phyloP scores from a whole-genome alignment of 768 basidiomycete species.

The Termitomyces sp. region DNA sequence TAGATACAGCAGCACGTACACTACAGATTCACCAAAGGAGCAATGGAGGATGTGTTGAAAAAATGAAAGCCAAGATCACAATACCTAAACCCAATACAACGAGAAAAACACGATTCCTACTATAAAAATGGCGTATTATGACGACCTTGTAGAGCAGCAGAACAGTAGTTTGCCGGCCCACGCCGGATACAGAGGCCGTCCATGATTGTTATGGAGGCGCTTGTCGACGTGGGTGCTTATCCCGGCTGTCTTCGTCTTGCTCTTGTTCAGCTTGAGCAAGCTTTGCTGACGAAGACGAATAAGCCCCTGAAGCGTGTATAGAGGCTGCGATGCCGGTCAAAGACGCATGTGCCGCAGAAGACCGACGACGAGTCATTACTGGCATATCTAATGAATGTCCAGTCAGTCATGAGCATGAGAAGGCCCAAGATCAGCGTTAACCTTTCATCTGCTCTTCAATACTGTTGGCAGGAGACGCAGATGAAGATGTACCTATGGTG shows the following conservation, averaged over 20 bases:
- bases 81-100: constrained; percentile 4
- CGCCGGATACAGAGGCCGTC: constrained; percentile 5
- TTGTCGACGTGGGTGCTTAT: background rate
- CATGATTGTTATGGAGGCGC: constrained; percentile 8
- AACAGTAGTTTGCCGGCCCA: constrained; percentile 4
- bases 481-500: background rate
- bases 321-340: constrained; percentile 1
- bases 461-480: constrained; percentile 3
- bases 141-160: constrained; percentile 8
- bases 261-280: background rate
- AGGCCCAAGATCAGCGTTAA: background rate
- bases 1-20: constrained; percentile 11
- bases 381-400: constrained; percentile 8
- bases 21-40: constrained; percentile 1
- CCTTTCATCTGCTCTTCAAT: constrained; percentile 13
- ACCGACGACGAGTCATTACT: constrained; percentile 11
- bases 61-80: constrained; percentile 5
- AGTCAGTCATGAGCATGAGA: background rate
- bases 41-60: background rate
- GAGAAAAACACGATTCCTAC: background rate
- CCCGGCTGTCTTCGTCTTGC: background rate
- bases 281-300: background rate
- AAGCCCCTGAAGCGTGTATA: constrained; percentile 4
- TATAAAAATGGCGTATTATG: background rate
- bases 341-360: constrained; percentile 1